Base-by-base conservation (phyloP, 148 eudicot genomes). In the Chenopodium quinoa region DNA sequence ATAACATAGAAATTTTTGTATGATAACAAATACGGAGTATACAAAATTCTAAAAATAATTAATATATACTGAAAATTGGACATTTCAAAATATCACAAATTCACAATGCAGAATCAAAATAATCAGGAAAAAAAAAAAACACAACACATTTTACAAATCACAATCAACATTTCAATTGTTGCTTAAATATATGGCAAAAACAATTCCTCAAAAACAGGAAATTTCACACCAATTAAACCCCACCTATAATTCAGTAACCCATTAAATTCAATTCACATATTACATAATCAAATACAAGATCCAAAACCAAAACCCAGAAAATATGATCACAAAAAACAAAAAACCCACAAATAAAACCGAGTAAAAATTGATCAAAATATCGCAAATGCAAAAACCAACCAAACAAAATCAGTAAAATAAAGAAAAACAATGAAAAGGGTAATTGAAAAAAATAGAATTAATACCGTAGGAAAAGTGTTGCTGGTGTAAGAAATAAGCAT, bases 401-500 rank as follows among this genome's bases (percentile, higher is more conserved):
- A 63, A 62, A 3, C 27, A 62, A 77, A 77, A 7, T 3, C 12
- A 44, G n/a, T 47, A 78, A 64, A 65, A 25, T 44, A 11, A 29
- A 75, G 25, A 64, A 75, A 73, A 80, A 81, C 25, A 23, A 64
- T 6, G 23, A 66, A 81, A 75, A 4, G 71, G 56, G 73, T 19
- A 66, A 9, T 52, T 48, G 46, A 23, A 32, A 23, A 70, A 79
- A 47, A 4, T 27, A 9, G 25, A 52, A 13, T 50, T 7, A 34
- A 68, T 58, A 82, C 76, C 22, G 81, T 78, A 17, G 88, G 88
- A 60, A 86, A 85, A 76, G 84, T 85, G 78, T 85, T 85, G 79
- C 85, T 82, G 62, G 87, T 85, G 83, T 85, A 85, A 60, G 85
- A 86, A 46, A 86, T 86, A 1, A 86, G 81, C 88, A 86, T 86